Percentiles rank a stretch among this genome's conserved stretches.
Evolutionary conservation across 495 filamentous ascomycete genomes (phyloP).

Genomic region (Corynascus novoguineensis): DNA sequence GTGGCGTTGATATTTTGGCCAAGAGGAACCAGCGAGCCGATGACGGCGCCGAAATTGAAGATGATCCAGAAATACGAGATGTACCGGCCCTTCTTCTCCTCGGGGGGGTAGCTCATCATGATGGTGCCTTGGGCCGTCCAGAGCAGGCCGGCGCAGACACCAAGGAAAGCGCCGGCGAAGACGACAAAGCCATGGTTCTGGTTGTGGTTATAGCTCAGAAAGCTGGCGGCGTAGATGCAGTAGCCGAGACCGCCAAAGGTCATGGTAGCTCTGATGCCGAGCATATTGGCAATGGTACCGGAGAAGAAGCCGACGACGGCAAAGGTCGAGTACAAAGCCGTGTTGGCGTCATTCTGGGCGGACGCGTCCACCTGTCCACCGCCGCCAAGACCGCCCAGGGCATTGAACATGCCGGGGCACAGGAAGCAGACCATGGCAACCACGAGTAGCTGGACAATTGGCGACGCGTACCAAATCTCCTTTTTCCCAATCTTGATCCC

Average conservation of each 20-base stretch:
- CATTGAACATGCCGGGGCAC: conserved; percentile 84
- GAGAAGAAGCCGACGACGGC: conserved; percentile 84
- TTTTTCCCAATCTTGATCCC: conserved; percentile 49
- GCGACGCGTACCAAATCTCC: conserved; percentile 69
- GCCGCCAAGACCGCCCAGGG: conserved; percentile 67
- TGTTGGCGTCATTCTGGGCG: conserved; percentile 64
- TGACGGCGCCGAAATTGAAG: conserved; percentile 89
- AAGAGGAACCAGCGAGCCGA: conserved; percentile 79
- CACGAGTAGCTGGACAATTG: conserved; percentile 65
- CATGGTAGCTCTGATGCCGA: conserved; percentile 69
- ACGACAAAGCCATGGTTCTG: conserved; percentile 70
- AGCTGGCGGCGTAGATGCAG: conserved; percentile 71
- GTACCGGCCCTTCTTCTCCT: conserved; percentile 77
- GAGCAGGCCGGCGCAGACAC: conserved; percentile 76
- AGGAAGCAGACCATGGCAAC: conserved; percentile 84
- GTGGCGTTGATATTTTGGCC: conserved; percentile 68
- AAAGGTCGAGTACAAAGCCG: conserved; percentile 76
- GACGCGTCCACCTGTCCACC: conserved; percentile 60
- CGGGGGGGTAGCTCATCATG: conserved; percentile 90
- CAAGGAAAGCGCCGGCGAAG: conserved; percentile 67
- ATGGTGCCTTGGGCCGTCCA: conserved; percentile 93
- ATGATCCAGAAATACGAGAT: conserved; percentile 93
- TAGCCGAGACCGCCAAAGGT: conserved; percentile 83
- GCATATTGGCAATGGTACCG: conserved; percentile 68
- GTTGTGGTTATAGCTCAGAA: conserved; percentile 78